phyloP scores from a whole-genome alignment of 208 protist species.

The Wallacemonas sp. region DNA sequence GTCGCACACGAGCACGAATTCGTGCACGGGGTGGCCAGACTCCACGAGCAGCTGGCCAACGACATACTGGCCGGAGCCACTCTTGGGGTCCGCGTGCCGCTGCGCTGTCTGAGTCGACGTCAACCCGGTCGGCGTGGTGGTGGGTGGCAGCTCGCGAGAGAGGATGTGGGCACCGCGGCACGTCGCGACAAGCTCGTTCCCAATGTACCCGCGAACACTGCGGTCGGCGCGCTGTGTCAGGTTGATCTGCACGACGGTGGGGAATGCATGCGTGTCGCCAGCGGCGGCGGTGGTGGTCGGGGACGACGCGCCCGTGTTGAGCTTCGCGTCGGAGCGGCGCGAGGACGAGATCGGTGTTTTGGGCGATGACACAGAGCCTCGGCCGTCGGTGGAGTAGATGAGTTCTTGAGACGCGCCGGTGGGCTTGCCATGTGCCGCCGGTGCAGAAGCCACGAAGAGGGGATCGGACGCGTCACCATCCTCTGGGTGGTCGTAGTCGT shows the following conservation, averaged over 20 bases:
- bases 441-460: not conserved
- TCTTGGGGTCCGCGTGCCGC: not conserved
- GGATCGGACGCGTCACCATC: no score
- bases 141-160: not conserved
- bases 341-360: not conserved
- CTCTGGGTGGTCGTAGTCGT: not conserved
- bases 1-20: slow-evolving; percentile 57
- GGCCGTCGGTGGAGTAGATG: not conserved
- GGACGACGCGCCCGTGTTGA: not conserved
- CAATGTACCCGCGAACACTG: slow-evolving; percentile 29
- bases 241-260: slow-evolving; percentile 11
- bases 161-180: slow-evolving; percentile 12
- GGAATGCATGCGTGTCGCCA: not conserved
- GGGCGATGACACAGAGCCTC: not conserved
- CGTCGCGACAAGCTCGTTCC: slow-evolving; percentile 20
- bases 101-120: not conserved
- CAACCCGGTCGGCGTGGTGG: not conserved
- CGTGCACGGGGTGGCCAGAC: slow-evolving; percentile 55
- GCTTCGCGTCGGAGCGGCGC: not conserved
- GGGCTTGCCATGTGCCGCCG: not conserved
- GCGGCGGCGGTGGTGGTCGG: not conserved
- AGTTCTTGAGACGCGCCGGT: not conserved
- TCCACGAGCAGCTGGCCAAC: slow-evolving; percentile 58
- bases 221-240: slow-evolving; percentile 29
- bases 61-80: not conserved